A percentile compares a stretch with the other conserved stretches of the same genome.
These are phyloP conservation scores for Monosporascus sp. DNA, from an alignment of 2,329 filamentous ascomycete genomes.

Conservation along the genomic window DNA sequence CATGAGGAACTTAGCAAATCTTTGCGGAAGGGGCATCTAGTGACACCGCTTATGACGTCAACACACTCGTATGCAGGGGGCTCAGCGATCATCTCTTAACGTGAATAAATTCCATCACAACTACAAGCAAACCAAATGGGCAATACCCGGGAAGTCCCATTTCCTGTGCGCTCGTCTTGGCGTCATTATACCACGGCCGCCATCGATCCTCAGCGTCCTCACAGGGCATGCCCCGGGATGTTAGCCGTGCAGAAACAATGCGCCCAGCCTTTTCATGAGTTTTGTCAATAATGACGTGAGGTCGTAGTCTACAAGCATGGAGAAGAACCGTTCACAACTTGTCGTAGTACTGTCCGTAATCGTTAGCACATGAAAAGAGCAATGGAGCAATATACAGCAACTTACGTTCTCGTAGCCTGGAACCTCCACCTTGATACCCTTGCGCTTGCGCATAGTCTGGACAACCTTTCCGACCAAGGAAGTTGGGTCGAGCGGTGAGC, in stretches of 20 bases:
- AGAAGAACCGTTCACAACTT: conserved; percentile 72
- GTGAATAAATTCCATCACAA: conserved; percentile 25
- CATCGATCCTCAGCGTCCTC: conserved; percentile 22
- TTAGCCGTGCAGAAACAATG: conserved; percentile 16
- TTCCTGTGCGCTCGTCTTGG: conserved; percentile 23
- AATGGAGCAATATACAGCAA: conserved; percentile 23
- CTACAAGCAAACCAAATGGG: conserved; percentile 24
- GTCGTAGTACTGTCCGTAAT: conserved; percentile 78
- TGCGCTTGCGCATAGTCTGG: conserved; percentile 91
- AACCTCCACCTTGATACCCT: conserved; percentile 97
- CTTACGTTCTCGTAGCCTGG: conserved; percentile 94
- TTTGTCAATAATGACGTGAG: conserved; percentile 38
- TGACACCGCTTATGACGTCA: no score
- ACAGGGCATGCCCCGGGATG: conserved; percentile 19
- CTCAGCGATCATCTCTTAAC: conserved; percentile 8
- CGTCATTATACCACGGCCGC: conserved; percentile 27
- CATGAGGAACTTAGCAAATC: no score
- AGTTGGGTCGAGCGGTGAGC: conserved; percentile 78
- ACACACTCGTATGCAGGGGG: background rate
- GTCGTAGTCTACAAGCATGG: conserved; percentile 41
- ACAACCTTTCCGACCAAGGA: conserved; percentile 82
- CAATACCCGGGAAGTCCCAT: conserved; percentile 22
- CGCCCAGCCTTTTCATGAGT: conserved; percentile 35
- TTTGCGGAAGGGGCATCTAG: no score
- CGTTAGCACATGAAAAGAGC: conserved; percentile 31